Evolutionary conservation across 2,329 filamentous ascomycete genomes (phyloP), one percentile per base, ranked within the genome.

Genomic region (Cytospora schulzeri): DNA sequence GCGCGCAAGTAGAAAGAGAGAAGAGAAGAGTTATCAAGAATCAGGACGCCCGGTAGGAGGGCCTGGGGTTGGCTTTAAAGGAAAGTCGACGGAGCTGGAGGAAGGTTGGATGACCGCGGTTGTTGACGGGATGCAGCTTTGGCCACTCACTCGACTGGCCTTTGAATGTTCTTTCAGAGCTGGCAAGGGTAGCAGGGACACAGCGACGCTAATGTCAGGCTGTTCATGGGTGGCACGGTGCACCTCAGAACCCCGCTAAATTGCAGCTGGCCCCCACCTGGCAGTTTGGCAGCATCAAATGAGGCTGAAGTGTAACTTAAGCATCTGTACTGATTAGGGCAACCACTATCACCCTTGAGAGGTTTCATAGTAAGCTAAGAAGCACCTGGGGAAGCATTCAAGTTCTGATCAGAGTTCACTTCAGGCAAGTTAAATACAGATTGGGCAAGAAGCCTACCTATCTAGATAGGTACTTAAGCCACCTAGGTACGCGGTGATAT

Each of bases 121-220:
- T 54, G 55, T 51, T 57, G 53, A 60, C 63, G 53, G 61, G 51
- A 50, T 60, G 50, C 60, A 57, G 50, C 31, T 53, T 38, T 57
- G 56, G 65, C 38, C 63, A 53, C 45, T 50, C 63, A 53, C 45
- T 54, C 59, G 53, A 57, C 65, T 64, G 64, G 64, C 64, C 57
- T 48, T 57, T 56, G 52, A 60, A 57, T 62, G 64, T 66, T 60
- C 64, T 66, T 63, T 66, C 60, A 60, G 33, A 63, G 53, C 52
- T 28, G 57, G 57, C 9, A 11, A 45, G n/a, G 24, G 45, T 4
- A 19, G 52, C 64, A 66, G 62, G 64, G 64, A 59, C 64, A 19
- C 31, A 28, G 38, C 29, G 24, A 48, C 62, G 51, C 62, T 64
- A 64, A 29, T 55, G 17, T 38, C 11, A 11, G 26, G 24, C 35